Base-by-base conservation (phyloP, 768 basidiomycete genomes). In the Suillus weaverae region DNA sequence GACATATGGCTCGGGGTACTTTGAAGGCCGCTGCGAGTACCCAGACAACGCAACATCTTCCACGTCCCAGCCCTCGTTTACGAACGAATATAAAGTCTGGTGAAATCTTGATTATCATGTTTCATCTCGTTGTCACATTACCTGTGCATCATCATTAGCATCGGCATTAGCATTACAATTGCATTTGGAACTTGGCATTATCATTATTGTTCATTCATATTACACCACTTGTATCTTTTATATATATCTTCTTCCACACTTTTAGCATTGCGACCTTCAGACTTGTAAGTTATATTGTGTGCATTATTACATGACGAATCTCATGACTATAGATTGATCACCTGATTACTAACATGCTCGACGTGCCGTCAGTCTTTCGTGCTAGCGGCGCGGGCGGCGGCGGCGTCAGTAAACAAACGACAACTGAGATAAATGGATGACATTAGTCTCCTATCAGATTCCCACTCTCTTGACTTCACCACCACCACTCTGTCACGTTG, bases 341-440 rank as follows among this genome's bases (percentile, higher is more conserved):
- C 3, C n/a, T 50, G 3, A 6, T 30, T 50, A 16, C 26, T 2
- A 4, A 50, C 14, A 39, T 14, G 38, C 38, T 39, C 38, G 14
- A 14, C 38, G 4, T 50, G 14, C 48, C 6, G n/a, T n/a, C 26
- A 26, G 2, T 26, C 26, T 26, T 26, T 26, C 26, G 26, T 26
- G 26, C 26, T 26, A 26, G 26, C 26, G 26, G 26, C 26, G 26
- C 26, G n/a, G n/a, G n/a, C n/a, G n/a, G n/a, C n/a, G n/a, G 55
- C 51, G 54, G 35, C 35, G 41, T 32, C 26, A 35, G 51, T 66
- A 74, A 70, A 69, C 63, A 69, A 43, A 62, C 60, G 64, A 64
- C 67, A 71, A 70, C 62, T 67, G 66, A 64, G 65, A 57, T 62
- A 62, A 66, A 63, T 46, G 38, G 39, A 64, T 60, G 64, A 64